Conservation (phyloP, 2,329 filamentous ascomycete species). For the Dryadomyces quercivorus region DNA sequence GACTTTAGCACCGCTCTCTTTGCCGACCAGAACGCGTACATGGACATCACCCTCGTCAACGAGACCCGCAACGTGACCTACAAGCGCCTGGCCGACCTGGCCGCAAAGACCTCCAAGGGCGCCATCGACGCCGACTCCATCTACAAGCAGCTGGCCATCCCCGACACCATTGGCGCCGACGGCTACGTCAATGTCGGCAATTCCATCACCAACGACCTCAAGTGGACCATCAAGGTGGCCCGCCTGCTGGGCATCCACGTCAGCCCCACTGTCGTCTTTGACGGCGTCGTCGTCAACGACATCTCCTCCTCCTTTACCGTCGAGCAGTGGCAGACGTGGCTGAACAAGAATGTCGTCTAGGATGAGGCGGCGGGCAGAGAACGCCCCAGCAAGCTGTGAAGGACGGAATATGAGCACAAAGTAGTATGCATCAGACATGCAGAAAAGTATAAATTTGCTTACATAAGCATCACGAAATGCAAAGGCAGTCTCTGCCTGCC, state of each 20-base stretch:
- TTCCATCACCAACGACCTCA: conserved; percentile 71
- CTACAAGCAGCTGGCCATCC: conserved; percentile 55
- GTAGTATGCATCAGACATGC: not conserved
- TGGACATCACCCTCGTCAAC: conserved; percentile 72
- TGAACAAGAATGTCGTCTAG: conserved; percentile 36
- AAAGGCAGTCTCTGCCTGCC: not conserved
- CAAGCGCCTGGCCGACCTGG: conserved; percentile 63
- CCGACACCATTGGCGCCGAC: conserved; percentile 52
- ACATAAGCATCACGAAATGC: not conserved
- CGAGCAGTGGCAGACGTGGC: conserved; percentile 78
- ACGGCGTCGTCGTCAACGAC: conserved; percentile 69
- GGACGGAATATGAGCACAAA: not conserved
- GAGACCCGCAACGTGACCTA: conserved; percentile 83
- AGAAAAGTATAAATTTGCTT: not conserved
- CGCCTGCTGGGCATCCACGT: conserved; percentile 76
- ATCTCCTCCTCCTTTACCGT: conserved; percentile 68
- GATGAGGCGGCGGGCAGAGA: not conserved
- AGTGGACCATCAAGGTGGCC: conserved; percentile 69
- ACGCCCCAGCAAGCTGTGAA: not conserved
- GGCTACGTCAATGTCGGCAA: conserved; percentile 70
- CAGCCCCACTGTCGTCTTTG: conserved; percentile 78
- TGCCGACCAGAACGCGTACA: conserved; percentile 59
- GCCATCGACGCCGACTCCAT: conserved; percentile 61
- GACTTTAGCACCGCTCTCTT: conserved; percentile 59
- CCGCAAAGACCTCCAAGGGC: conserved; percentile 49